phyloP scores from a whole-genome alignment of 768 basidiomycete genomes.

The Cubamyces lactineus region DNA sequence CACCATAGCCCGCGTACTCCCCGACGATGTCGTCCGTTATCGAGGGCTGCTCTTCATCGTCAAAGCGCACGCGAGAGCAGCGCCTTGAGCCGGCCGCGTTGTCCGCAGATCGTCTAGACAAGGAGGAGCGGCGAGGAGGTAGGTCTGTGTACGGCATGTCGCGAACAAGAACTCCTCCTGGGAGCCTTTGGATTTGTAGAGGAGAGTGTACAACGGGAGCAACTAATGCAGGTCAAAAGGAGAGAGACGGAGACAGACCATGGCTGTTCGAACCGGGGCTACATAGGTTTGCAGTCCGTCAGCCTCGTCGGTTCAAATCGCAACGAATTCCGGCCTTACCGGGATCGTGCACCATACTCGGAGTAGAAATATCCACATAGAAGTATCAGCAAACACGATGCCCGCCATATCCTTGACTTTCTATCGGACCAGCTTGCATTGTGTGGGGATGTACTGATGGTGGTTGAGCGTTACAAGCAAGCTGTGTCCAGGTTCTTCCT shows the following conservation, averaged over 20 bases:
- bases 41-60: slow-evolving; percentile 12
- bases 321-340: slow-evolving; percentile 2
- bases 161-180: not conserved
- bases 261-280: too few relatives aligned
- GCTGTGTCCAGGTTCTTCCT: not conserved
- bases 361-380: not conserved
- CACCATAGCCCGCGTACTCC: not conserved
- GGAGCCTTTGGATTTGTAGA: not conserved
- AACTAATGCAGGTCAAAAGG: too few relatives aligned
- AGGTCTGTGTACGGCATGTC: slow-evolving; percentile 27
- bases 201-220: too few relatives aligned
- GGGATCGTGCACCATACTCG: not conserved
- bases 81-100: not conserved
- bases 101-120: slow-evolving; percentile 2
- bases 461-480: not conserved
- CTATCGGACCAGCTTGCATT: too few relatives aligned
- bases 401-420: too few relatives aligned
- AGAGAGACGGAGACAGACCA: too few relatives aligned
- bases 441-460: too few relatives aligned
- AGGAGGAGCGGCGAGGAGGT: slow-evolving; percentile 18
- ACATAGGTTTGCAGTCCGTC: not conserved
- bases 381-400: not conserved
- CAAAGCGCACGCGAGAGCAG: slow-evolving; percentile 19
- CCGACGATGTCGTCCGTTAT: slow-evolving; percentile 16
- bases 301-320: slow-evolving; percentile 8